phyloP scores from a whole-genome alignment of 306 rosid species.

The Prunus salicina region DNA sequence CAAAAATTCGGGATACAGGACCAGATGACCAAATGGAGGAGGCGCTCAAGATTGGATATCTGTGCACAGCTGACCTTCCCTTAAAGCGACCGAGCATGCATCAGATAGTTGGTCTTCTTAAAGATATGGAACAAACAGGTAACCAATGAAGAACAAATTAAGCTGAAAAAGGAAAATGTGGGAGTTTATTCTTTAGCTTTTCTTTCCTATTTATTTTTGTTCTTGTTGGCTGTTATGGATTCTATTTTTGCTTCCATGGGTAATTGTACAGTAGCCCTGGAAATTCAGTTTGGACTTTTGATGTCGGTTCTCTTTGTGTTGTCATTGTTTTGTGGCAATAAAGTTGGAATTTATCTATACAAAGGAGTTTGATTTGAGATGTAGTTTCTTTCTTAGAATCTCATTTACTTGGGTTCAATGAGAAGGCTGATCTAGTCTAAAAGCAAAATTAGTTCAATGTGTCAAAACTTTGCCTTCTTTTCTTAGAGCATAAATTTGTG shows the following conservation, averaged over 20 bases:
- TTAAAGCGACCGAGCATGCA: conserved; percentile 95
- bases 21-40: conserved; percentile 74
- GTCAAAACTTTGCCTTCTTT: neutral
- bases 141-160: conserved; percentile 26
- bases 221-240: conserved; percentile 21
- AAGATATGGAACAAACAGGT: conserved; percentile 74
- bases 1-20: conserved; percentile 62
- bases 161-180: conserved; percentile 12
- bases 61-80: conserved; percentile 95
- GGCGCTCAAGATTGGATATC: conserved; percentile 89
- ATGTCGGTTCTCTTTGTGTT: conserved; percentile 18
- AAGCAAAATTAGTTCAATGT: neutral
- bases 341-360: conserved; percentile 35
- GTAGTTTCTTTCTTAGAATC: conserved; percentile 11
- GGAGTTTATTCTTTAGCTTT: conserved; percentile 13
- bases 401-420: conserved; percentile 1
- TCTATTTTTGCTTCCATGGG: conserved; percentile 35
- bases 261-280: conserved; percentile 43
- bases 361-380: conserved; percentile 29
- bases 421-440: neutral
- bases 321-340: conserved; percentile 30
- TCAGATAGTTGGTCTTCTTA: conserved; percentile 96
- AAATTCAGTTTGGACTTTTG: conserved; percentile 29
- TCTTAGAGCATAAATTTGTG: too few species aligned
- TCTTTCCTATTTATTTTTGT: conserved; percentile 8